Conservation (phyloP, 2,329 filamentous ascomycete species). For the Capronia epimyces region DNA sequence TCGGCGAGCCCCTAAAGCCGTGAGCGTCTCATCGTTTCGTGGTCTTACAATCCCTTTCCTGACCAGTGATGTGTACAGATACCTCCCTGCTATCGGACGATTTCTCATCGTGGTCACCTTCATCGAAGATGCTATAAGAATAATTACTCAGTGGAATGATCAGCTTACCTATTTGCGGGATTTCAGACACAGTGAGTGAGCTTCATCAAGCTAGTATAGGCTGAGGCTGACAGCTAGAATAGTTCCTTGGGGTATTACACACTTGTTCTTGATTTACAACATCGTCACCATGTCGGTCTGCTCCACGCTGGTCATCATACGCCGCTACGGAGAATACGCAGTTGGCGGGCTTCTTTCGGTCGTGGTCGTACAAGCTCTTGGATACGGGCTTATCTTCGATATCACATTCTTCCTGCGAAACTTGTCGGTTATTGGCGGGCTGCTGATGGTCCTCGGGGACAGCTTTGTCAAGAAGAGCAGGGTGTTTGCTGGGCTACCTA, state of each 20-base stretch:
- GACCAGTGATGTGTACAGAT: constrained; percentile 49
- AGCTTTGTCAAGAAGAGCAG: constrained; percentile 97
- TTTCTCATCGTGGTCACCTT: constrained; percentile 98
- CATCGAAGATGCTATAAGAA: constrained; percentile 90
- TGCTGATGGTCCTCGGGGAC: constrained; percentile 97
- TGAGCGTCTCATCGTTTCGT: constrained; percentile 47
- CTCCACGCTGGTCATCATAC: constrained; percentile 79
- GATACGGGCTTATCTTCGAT: constrained; percentile 97
- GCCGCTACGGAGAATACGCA: constrained; percentile 89
- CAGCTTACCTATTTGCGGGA: constrained; percentile 89
- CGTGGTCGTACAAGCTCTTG: constrained; percentile 86
- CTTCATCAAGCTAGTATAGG: not conserved
- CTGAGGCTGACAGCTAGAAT: constrained; percentile 26
- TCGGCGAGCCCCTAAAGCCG: constrained; percentile 91
- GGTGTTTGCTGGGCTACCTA: constrained; percentile 87
- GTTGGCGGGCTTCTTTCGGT: constrained; percentile 85
- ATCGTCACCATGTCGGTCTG: constrained; percentile 80
- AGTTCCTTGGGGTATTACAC: constrained; percentile 86
- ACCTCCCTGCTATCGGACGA: constrained; percentile 88
- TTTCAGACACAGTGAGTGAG: constrained; percentile 47
- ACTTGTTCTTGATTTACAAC: constrained; percentile 87
- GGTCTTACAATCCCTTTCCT: not conserved
- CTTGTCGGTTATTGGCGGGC: constrained; percentile 89
- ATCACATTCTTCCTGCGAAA: constrained; percentile 99
- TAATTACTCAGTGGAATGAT: constrained; percentile 95